Percentiles rank a stretch among this genome's conserved stretches.
Conservation (phyloP, 208 protist species). For the Endotrypanum monterogeii region DNA sequence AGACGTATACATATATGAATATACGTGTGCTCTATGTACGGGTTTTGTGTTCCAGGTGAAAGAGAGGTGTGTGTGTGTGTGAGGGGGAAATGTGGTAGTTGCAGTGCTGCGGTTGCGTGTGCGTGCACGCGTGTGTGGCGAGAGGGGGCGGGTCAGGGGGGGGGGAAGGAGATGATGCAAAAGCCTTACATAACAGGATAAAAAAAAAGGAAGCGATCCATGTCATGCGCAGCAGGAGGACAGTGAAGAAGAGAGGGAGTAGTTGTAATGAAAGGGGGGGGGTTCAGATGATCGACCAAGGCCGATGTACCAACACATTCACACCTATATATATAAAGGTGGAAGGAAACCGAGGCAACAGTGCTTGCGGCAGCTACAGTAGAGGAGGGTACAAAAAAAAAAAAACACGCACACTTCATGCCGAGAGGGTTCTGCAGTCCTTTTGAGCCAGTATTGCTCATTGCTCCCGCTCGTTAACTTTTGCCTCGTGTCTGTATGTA, state of each 20-base stretch:
- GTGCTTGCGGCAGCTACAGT: neutral
- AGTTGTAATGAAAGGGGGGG: too few relatives aligned
- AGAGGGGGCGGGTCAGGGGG: neutral
- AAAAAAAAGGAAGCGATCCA: too few relatives aligned
- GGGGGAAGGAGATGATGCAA: neutral
- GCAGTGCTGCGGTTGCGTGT: neutral
- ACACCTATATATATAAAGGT: neutral
- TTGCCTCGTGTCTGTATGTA: too few relatives aligned
- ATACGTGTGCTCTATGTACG: neutral
- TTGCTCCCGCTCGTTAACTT: too few relatives aligned
- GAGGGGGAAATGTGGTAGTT: neutral
- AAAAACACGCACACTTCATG: too few relatives aligned
- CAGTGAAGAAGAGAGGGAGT: too few relatives aligned
- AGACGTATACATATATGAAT: neutral
- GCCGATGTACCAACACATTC: neutral
- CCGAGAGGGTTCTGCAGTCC: too few relatives aligned
- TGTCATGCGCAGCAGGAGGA: too few relatives aligned
- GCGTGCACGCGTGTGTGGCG: neutral
- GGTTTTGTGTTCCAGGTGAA: neutral
- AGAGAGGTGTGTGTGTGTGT: conserved; percentile 11
- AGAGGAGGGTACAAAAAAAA: neutral
- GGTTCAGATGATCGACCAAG: neutral
- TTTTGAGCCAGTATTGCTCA: too few relatives aligned
- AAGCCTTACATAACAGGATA: too few relatives aligned
- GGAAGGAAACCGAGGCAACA: neutral